Conservation (phyloP, 371 early-diverging fungal genomes). For the Mucor saturninus region DNA sequence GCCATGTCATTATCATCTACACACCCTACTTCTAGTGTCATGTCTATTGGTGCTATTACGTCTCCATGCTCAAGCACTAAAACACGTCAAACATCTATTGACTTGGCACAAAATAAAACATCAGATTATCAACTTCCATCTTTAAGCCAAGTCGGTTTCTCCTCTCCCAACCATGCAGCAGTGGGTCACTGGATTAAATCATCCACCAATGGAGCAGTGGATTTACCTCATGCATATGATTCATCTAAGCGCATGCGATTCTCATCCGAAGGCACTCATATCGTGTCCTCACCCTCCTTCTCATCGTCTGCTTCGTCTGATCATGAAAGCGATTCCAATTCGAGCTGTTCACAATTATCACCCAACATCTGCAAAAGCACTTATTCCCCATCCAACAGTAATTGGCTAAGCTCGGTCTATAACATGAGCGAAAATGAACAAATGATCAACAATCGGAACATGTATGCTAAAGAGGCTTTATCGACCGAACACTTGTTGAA, state of each 20-base stretch:
- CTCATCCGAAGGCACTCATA: not conserved
- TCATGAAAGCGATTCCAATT: conserved; percentile 6
- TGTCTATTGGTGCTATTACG: conserved; percentile 29
- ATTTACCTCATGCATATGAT: no score
- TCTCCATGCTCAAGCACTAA: conserved; percentile 11
- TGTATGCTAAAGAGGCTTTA: not conserved
- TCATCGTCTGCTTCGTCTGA: conserved; percentile 6
- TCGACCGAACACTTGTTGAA: not conserved
- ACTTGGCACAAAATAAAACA: not conserved
- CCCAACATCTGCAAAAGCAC: not conserved
- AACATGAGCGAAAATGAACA: not conserved
- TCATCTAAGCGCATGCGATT: not conserved
- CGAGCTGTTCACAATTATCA: not conserved
- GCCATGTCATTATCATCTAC: conserved; percentile 1
- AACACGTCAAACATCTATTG: not conserved
- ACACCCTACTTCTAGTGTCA: conserved; percentile 17
- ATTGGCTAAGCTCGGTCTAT: not conserved
- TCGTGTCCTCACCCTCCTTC: conserved; percentile 6
- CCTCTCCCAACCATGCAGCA: not conserved
- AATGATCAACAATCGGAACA: not conserved
- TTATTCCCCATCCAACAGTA: not conserved
- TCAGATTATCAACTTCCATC: not conserved
- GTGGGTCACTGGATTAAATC: not conserved
- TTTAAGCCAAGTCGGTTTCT: not conserved
- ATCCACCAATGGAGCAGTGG: not conserved